Evolutionary conservation across 2,329 filamentous ascomycete species (phyloP), one percentile per base, ranked within the genome.

Genomic region (Microdochium nivale): DNA sequence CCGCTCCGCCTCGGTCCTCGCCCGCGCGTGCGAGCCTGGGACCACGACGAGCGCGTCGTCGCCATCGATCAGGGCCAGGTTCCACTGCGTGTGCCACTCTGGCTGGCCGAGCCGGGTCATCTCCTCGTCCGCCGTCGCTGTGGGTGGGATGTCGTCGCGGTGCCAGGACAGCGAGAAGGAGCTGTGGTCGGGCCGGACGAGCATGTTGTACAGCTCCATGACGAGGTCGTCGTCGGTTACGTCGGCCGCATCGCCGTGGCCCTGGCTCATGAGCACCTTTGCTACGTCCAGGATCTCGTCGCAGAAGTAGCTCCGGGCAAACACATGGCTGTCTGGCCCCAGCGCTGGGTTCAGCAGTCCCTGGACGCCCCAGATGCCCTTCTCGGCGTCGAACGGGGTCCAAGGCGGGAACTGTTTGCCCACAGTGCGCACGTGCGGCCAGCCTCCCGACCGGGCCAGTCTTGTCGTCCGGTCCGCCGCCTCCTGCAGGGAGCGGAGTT

Each of bases 371-470:
- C 90, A 95, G 67, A 95, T 95, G 21, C 88, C 71, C 0, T 73
- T 66, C 1, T 71, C 68, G 0, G 74, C 71, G 1, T 76, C 71
- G 49, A 74, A 74, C 3, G 5, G 5, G 5, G 79, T 73, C 90
- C 90, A 95, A 0, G 90, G 90, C 1, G 90, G 90, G 70, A 95
- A 96, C 69, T 95, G 90, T 68, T 95, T 95, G 51, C 88, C 88
- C 2, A 94, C 80, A 0, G 88, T 92, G 57, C 90, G 86, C 62
- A 95, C 83, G 68, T 87, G 79, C 2, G 88, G 88, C 90, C 90
- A 96, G 55, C 76, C 63, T 35, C 89, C 89, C n/a, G 72, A 59
- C 56, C 87, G 82, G 43, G 87, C 86, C 43, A 81, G 71, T 2
- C 70, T 63, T 21, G 83, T 81, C n/a, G 80, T 78, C 52, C 76